Evolutionary conservation across 31 red algal species (phyloP).

Genomic region (Asparagopsis taxiformis): DNA sequence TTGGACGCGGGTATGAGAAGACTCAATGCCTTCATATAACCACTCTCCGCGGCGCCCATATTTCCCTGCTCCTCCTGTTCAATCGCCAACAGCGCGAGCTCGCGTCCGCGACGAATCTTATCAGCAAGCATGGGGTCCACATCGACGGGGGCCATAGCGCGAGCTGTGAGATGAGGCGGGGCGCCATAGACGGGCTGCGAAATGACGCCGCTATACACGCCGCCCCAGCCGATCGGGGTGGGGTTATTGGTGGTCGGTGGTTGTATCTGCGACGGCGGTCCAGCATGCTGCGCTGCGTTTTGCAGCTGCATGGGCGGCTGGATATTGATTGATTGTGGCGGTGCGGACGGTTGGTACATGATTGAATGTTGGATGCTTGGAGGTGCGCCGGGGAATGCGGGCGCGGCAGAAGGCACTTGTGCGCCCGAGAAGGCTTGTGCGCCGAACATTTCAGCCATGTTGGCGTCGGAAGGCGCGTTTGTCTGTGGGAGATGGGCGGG

Average conservation of each 20-base stretch:
- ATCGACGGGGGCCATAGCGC: background rate
- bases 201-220: constrained; percentile 8
- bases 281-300: background rate
- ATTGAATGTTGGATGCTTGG: background rate
- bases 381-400: constrained; percentile 2
- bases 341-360: background rate
- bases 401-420: background rate
- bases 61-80: constrained; percentile 51
- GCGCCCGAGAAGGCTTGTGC: background rate
- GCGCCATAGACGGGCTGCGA: constrained; percentile 30
- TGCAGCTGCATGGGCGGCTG: background rate
- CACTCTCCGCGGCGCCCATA: constrained; percentile 33
- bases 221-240: constrained; percentile 31
- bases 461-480: constrained; percentile 4
- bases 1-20: constrained; percentile 42
- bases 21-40: constrained; percentile 41
- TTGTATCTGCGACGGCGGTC: background rate
- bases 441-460: constrained; percentile 30
- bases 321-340: background rate
- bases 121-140: constrained; percentile 21
- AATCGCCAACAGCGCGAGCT: constrained; percentile 20
- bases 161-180: constrained; percentile 1
- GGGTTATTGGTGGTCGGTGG: background rate
- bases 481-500: background rate
- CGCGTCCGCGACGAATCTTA: constrained; percentile 36